Evolutionary conservation across 495 filamentous ascomycete genomes (phyloP), one percentile per base, ranked within the genome.

Genomic region (Neurospora pannonica): DNA sequence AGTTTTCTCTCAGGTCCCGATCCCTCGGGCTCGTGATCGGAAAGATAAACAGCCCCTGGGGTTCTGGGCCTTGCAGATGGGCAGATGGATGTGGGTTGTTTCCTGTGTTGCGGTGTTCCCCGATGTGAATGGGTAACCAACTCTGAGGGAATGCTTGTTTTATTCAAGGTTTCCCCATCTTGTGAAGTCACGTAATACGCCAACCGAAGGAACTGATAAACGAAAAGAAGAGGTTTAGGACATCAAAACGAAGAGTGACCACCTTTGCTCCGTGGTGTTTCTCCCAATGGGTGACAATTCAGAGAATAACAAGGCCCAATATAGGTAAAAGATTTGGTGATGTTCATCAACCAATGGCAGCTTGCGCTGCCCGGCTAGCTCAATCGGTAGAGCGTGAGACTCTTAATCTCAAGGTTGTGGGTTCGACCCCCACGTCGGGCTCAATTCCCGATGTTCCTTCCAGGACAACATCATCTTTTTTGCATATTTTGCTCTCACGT

Each of bases 351-450:
- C 54, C 28, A 67, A 67, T 34, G 54, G 54, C 28, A 67, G 54
- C 54, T 67, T 67, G 11, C 28, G 54, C 54, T 67, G 71, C 71
- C 71, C 71, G 77, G 88, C 87, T 90, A 90, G 88, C 88, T 90
- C 89, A 90, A 90, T 90, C 88, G 88, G 88, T 89, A 90, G 89
- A 90, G 89, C 89, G 89, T 90, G 86, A 89, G 89, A 90, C 89
- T 90, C 88, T 90, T 90, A 90, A 90, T 62, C 54, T 62, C 54
- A 62, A 62, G 54, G 54, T 62, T 62, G 54, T 48, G 43, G 43
- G 43, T 48, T 48, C 43, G 43, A 48, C 43, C 43, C 43, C 43
- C 43, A 48, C 46, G 54, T 62, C 54, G 54, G 54, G 54, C 54
- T 62, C 54, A 62, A 62, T 62, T 62, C 54, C 54, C 54, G 54